These are phyloP conservation scores for Cladosporium austrohemisphaericum DNA, from an alignment of 2,329 filamentous ascomycete species.

Conservation along the genomic window DNA sequence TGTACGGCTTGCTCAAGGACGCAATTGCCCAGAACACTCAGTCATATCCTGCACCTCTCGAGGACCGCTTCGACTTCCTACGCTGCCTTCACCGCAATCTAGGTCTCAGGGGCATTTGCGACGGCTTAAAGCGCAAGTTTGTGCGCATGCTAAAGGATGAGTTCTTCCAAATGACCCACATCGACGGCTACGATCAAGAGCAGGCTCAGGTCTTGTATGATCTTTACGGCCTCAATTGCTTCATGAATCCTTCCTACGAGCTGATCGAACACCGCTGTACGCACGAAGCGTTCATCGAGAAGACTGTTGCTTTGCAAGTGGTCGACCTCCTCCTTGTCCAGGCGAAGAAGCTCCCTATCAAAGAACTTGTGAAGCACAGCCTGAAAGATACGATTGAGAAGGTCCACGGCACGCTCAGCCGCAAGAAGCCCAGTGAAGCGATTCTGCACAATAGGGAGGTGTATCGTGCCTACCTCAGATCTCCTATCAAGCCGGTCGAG, in stretches of 20 bases:
- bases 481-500: constrained; percentile 74
- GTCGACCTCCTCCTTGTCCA: constrained; percentile 80
- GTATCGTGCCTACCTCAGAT: constrained; percentile 75
- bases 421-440: constrained; percentile 70
- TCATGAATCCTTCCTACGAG: constrained; percentile 35
- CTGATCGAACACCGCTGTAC: constrained; percentile 71
- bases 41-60: constrained; percentile 62
- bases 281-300: constrained; percentile 69
- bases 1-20: constrained; percentile 76
- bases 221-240: constrained; percentile 70
- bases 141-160: constrained; percentile 86
- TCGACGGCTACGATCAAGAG: constrained; percentile 81
- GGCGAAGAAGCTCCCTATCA: constrained; percentile 79
- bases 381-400: constrained; percentile 87
- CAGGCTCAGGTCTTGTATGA: constrained; percentile 82
- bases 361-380: constrained; percentile 87
- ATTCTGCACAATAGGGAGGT: constrained; percentile 85
- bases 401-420: constrained; percentile 80
- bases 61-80: constrained; percentile 74
- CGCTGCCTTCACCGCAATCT: constrained; percentile 78
- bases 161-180: constrained; percentile 68
- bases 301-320: constrained; percentile 72
- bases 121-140: constrained; percentile 79
- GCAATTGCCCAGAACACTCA: constrained; percentile 64
- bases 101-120: constrained; percentile 81